phyloP scores from a whole-genome alignment of 1,284 basidiomycete species.

The Thecaphora frezii region DNA sequence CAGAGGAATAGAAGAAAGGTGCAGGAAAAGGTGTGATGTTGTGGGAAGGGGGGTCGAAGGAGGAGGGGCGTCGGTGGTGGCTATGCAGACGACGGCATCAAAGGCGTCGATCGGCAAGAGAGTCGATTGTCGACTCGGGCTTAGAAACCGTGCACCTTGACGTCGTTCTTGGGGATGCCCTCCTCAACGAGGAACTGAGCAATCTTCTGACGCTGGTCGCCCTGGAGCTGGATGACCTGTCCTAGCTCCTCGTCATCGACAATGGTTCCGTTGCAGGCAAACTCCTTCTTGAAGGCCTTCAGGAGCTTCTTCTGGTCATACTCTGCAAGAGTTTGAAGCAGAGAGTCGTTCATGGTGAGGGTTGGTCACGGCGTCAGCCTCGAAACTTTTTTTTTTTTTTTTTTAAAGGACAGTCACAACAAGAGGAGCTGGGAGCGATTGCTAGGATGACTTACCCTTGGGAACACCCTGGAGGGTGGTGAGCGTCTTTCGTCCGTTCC shows the following conservation, averaged over 20 bases:
- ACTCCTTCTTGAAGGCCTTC: constrained; percentile 99
- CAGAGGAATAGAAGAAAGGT: no score
- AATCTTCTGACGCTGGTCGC: constrained; percentile 94
- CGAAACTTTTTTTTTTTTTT: no score
- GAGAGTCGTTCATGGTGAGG: no score
- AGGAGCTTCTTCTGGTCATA: constrained; percentile 98
- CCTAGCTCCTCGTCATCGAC: constrained; percentile 96
- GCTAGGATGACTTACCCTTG: constrained; percentile 79
- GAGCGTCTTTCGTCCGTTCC: constrained; percentile 98
- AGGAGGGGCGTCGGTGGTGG: no score
- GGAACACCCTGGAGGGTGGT: constrained; percentile 96
- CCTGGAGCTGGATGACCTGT: constrained; percentile 97
- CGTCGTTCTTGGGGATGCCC: constrained; percentile 54
- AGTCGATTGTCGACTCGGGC: no score
- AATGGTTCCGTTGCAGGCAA: constrained; percentile 97
- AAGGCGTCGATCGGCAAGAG: no score
- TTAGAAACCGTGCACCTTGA: constrained; percentile 59
- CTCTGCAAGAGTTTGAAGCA: constrained; percentile 64
- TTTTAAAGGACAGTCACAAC: no score
- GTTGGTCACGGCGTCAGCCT: no score
- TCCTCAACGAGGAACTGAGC: constrained; percentile 59
- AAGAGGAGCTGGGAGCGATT: no score
- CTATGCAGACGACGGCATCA: no score
- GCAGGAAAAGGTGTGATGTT: no score
- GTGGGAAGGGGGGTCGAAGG: no score